Conservation (phyloP, 305 asterid species). For the Salvia sclarea region DNA sequence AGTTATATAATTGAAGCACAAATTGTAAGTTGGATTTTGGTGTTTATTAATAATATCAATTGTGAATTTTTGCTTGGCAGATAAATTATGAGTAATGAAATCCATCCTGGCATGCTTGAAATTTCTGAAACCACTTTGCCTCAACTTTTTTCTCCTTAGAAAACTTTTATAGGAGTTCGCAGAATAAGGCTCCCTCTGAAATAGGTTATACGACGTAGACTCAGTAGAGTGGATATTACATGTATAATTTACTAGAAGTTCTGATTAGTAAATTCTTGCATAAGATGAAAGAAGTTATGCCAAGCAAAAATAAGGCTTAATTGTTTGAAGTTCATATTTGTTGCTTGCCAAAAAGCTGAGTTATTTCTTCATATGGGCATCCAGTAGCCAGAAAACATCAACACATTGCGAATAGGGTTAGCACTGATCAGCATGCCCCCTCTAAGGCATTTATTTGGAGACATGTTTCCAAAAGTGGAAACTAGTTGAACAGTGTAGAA, state of each 20-base stretch:
- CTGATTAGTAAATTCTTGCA: not conserved
- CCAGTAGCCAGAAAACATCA: constrained; percentile 17
- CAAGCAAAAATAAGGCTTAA: not conserved
- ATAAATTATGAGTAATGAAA: not conserved
- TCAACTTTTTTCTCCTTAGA: not conserved
- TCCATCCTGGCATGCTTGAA: not conserved
- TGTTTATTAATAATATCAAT: constrained; percentile 14
- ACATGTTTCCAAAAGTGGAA: constrained; percentile 14
- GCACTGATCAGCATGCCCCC: constrained; percentile 22
- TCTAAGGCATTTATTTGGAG: constrained; percentile 9
- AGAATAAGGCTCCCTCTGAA: not conserved
- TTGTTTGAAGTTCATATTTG: not conserved
- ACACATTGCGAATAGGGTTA: not conserved
- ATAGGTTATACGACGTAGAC: constrained; percentile 10
- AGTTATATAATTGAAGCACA: not conserved
- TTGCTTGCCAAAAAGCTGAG: constrained; percentile 17
- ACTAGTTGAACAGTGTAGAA: constrained; percentile 4
- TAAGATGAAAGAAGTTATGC: constrained; percentile 11
- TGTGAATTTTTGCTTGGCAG: constrained; percentile 6
- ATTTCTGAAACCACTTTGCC: not conserved
- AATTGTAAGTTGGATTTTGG: constrained; percentile 1
- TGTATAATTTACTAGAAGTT: constrained; percentile 3
- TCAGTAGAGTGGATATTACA: constrained; percentile 9
- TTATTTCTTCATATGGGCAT: constrained; percentile 4
- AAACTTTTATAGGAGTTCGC: constrained; percentile 4